Evolutionary conservation across 2,329 filamentous ascomycete genomes (phyloP).

Genomic region (Pyrenochaeta sp.): DNA sequence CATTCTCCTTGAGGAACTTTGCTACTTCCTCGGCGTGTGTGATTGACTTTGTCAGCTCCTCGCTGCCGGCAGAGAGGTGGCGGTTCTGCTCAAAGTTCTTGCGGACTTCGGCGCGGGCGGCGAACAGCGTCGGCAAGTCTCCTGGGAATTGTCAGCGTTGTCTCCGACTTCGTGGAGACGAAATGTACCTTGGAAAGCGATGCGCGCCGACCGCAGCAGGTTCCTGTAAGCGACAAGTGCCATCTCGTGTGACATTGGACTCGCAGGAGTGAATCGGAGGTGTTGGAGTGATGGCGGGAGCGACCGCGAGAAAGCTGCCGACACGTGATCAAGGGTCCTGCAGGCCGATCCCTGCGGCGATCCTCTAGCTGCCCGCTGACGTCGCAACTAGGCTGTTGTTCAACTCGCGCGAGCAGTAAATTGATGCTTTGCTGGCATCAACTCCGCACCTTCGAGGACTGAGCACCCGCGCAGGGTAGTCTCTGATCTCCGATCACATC

Average conservation of each 20-base stretch:
- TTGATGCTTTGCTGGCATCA: slow-evolving; percentile 36
- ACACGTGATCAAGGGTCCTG: slow-evolving; percentile 27
- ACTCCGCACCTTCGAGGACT: too few relatives aligned
- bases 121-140: slow-evolving; percentile 71
- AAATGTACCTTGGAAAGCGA: slow-evolving; percentile 79
- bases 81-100: slow-evolving; percentile 74
- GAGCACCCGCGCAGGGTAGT: slow-evolving; percentile 36
- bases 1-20: slow-evolving; percentile 77
- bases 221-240: slow-evolving; percentile 81
- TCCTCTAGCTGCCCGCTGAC: slow-evolving; percentile 33
- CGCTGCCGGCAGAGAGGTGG: slow-evolving; percentile 63
- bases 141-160: slow-evolving; percentile 57
- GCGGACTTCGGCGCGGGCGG: slow-evolving; percentile 76
- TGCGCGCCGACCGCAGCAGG: slow-evolving; percentile 78
- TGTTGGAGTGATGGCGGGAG: slow-evolving; percentile 7
- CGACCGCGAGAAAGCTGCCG: slow-evolving; percentile 27
- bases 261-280: neutral
- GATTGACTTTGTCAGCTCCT: slow-evolving; percentile 70
- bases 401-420: too few relatives aligned
- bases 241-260: slow-evolving; percentile 52
- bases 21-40: slow-evolving; percentile 84
- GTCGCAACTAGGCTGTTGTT: slow-evolving; percentile 20
- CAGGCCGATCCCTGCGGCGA: slow-evolving; percentile 27
- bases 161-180: too few relatives aligned
- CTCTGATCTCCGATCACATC: slow-evolving; percentile 25